Base-by-base conservation (phyloP, 2,329 filamentous ascomycete species). In the Paecilomyces fulvus region DNA sequence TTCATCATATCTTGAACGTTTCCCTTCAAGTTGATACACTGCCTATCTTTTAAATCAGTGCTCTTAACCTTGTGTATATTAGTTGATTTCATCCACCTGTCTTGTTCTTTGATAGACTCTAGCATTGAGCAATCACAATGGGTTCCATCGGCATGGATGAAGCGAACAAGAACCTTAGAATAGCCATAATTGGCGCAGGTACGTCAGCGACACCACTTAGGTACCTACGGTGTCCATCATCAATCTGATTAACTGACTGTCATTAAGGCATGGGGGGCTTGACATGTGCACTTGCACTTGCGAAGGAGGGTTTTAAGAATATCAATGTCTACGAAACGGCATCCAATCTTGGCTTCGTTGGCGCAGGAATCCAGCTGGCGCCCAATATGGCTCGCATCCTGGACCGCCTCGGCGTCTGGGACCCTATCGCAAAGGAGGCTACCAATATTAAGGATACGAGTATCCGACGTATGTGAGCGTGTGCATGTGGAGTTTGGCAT, bases 341-440 rank as follows among this genome's bases (percentile, higher is more conserved):
- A 0, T 82, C 85, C 3, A 82, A 84, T 61, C 79, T 92, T 3
- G 89, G 89, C 4, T 92, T 92, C 64, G 88, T 92, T 0, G 90
- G 90, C 23, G 90, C 90, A 1, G 90, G 90, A 4, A 92, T 94
- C 61, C 90, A 95, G 69, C 79, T 92, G 57, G 88, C 89, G 0
- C 89, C 89, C 0, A 95, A 94, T 62, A 88, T 92, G 80, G 85
- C 86, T 3, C 82, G 88, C 1, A 87, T 94, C 8, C 79, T 94
- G 11, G 85, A 90, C 66, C 77, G 80, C 12, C 75, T 92, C 43
- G 89, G 86, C 9, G 87, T 87, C 57, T 92, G 89, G 88, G 73
- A 80, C 17, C 77, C 80, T 14, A 89, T 94, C 59, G 83, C 83
- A 60, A 80, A 77, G 37, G 87, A 91, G 68, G 87, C 87, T 2